Percentiles rank a stretch among this genome's conserved stretches.
Conservation (phyloP, 345 rosid species). For the Lumnitzera littorea region DNA sequence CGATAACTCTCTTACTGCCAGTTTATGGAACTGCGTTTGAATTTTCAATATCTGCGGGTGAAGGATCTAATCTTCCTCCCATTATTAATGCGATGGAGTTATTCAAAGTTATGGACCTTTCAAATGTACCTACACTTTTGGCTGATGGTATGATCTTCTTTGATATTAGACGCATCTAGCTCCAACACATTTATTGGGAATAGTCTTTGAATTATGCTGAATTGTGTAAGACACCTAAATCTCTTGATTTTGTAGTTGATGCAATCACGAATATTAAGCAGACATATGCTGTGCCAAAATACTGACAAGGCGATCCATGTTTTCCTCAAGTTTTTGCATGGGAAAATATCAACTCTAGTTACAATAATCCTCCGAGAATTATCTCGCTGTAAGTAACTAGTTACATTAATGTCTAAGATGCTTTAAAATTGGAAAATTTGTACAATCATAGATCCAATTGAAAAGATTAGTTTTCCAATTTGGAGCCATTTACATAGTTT, state of each 20-base stretch:
- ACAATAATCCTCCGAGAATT: slow-evolving; percentile 19
- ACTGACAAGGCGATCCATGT: slow-evolving; percentile 60
- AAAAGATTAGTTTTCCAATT: too few species aligned
- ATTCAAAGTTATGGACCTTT: neutral
- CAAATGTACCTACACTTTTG: neutral
- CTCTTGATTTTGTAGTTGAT: too few species aligned
- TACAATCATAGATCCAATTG: too few species aligned
- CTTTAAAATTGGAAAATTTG: too few species aligned
- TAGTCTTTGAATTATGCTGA: too few species aligned
- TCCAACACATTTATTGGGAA: too few species aligned
- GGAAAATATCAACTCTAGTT: slow-evolving; percentile 43
- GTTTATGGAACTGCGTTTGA: neutral
- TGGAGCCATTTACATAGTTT: too few species aligned
- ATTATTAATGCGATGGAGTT: neutral
- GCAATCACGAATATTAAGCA: too few species aligned
- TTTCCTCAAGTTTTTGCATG: slow-evolving; percentile 33
- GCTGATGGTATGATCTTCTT: neutral
- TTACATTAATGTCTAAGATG: too few species aligned
- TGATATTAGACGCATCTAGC: too few species aligned
- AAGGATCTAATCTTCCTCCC: slow-evolving; percentile 1
- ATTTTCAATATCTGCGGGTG: slow-evolving; percentile 1
- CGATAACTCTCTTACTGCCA: neutral
- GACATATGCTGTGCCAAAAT: neutral
- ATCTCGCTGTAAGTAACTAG: slow-evolving; percentile 33
- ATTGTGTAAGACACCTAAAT: too few species aligned